phyloP scores from a whole-genome alignment of 2,329 filamentous ascomycete species.

The Aspergillus pseudoviridinutans region DNA sequence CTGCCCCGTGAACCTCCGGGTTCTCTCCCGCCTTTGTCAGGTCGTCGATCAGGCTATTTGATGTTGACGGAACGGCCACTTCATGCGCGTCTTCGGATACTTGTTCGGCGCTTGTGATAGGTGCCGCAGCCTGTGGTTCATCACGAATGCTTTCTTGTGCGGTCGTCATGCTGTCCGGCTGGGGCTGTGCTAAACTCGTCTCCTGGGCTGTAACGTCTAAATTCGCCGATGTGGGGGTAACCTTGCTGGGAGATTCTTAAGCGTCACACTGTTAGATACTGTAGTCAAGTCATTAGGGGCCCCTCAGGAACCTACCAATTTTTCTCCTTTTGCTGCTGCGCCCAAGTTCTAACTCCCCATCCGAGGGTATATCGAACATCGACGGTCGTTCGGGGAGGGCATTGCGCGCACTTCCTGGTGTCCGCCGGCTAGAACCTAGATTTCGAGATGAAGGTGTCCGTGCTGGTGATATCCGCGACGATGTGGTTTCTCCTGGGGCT shows the following conservation, averaged over 20 bases:
- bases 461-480: constrained; percentile 10
- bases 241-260: constrained; percentile 11
- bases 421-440: constrained; percentile 12
- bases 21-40: background rate
- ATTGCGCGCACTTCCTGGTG: constrained; percentile 32
- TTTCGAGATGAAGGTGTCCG: constrained; percentile 15
- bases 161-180: constrained; percentile 1
- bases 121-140: background rate
- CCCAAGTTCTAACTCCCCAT: constrained; percentile 24
- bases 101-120: background rate
- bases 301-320: constrained; percentile 24
- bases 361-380: constrained; percentile 34
- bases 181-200: background rate
- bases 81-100: background rate
- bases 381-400: constrained; percentile 28
- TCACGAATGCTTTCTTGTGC: background rate
- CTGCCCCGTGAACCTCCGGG: background rate
- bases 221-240: background rate
- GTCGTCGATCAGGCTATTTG: background rate
- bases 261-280: constrained; percentile 7
- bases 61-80: background rate
- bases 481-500: constrained; percentile 7
- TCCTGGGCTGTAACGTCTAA: background rate
- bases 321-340: constrained; percentile 32
- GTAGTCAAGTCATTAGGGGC: background rate